Evolutionary conservation across 805 yeast species (phyloP).

Genomic region (Yamadazyma kitorensis): DNA sequence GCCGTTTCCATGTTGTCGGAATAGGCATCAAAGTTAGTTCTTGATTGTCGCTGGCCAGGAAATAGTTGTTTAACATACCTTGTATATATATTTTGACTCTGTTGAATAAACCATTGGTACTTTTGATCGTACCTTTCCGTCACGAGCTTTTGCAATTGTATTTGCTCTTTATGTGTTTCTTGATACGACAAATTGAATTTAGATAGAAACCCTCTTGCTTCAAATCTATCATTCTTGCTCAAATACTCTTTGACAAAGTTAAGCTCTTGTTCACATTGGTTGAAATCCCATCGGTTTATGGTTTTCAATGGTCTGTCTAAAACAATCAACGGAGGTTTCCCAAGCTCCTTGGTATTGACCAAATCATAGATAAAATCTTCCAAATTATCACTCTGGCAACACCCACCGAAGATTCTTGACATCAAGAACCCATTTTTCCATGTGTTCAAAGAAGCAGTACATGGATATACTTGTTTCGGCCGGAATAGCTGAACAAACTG

Average conservation of each 20-base stretch:
- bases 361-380: conserved; percentile 11
- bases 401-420: conserved; percentile 38
- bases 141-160: conserved; percentile 1
- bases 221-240: background rate
- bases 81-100: conserved; percentile 9
- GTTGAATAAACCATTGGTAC: conserved; percentile 6
- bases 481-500: conserved; percentile 31
- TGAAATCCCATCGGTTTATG: conserved; percentile 33
- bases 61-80: too few species aligned
- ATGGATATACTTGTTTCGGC: conserved; percentile 44
- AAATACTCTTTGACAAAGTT: conserved; percentile 16
- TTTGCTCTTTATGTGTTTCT: background rate
- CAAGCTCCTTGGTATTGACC: conserved; percentile 13
- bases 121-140: conserved; percentile 2
- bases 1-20: too few species aligned
- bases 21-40: too few species aligned
- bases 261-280: conserved; percentile 27
- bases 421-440: conserved; percentile 42
- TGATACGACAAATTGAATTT: too few species aligned
- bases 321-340: conserved; percentile 16
- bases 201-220: background rate
- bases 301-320: conserved; percentile 18
- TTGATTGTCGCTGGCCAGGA: too few species aligned
- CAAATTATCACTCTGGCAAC: conserved; percentile 16
- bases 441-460: conserved; percentile 27